Percentiles rank a stretch among this genome's conserved stretches.
Evolutionary conservation across 306 rosid genomes (phyloP).

Genomic region (Citrullus mucosospermus): DNA sequence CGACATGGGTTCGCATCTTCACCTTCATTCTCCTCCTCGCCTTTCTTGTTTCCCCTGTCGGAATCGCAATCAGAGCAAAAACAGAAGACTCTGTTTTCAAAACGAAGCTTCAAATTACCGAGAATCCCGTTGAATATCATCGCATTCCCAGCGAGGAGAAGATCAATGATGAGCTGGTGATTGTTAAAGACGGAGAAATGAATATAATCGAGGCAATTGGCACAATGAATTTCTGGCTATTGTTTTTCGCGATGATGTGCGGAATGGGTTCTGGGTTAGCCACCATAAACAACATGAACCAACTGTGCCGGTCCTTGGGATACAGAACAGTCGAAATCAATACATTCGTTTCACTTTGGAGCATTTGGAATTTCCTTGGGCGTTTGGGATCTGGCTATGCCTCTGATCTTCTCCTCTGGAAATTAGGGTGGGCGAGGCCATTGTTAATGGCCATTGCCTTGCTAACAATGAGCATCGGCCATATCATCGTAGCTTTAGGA

Average conservation of each 20-base stretch:
- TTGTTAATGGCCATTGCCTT: too few relatives aligned
- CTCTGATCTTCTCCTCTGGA: conserved; percentile 58
- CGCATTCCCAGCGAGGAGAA: conserved; percentile 24
- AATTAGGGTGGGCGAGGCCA: not conserved
- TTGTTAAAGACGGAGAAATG: conserved; percentile 20
- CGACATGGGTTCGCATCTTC: conserved; percentile 15
- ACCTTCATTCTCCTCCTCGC: conserved; percentile 31
- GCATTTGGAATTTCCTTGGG: conserved; percentile 89
- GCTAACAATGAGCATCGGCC: conserved; percentile 17
- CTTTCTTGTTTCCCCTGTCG: conserved; percentile 44
- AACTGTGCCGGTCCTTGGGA: conserved; percentile 63
- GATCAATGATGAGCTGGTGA: not conserved
- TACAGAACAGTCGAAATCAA: conserved; percentile 40
- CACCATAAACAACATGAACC: conserved; percentile 70
- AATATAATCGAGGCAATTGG: conserved; percentile 43
- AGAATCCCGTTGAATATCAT: conserved; percentile 19
- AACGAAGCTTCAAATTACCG: not conserved
- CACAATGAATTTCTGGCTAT: conserved; percentile 60
- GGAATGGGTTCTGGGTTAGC: conserved; percentile 87
- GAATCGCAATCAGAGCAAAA: conserved; percentile 49
- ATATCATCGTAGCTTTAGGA: conserved; percentile 54
- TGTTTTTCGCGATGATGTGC: conserved; percentile 50
- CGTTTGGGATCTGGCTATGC: conserved; percentile 61
- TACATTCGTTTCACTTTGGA: conserved; percentile 69
- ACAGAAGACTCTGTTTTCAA: conserved; percentile 18